Evolutionary conservation across 2,329 filamentous ascomycete species (phyloP).

Genomic region (Colletotrichum navitas): DNA sequence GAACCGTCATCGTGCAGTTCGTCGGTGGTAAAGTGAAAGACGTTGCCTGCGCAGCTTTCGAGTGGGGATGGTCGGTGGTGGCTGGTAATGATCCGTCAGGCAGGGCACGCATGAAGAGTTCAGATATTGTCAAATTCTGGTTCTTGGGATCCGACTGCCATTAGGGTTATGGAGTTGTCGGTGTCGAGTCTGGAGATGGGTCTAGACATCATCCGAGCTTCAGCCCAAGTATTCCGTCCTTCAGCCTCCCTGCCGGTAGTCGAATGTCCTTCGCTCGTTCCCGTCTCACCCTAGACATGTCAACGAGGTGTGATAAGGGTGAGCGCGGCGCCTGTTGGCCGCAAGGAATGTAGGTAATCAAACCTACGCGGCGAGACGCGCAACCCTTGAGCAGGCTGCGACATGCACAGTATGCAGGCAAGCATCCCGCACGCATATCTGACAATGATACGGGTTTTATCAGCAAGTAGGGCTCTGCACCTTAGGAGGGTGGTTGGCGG

Average conservation of each 20-base stretch:
- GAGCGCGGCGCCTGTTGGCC: background rate
- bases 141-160: background rate
- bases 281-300: slow-evolving; percentile 4
- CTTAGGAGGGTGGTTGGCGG: background rate
- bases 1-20: slow-evolving; percentile 33
- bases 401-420: background rate
- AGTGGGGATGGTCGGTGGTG: background rate
- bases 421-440: background rate
- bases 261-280: slow-evolving; percentile 5
- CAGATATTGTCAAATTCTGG: background rate
- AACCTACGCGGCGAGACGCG: slow-evolving; percentile 1
- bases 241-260: slow-evolving; percentile 10
- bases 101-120: background rate
- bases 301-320: background rate
- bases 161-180: background rate
- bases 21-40: slow-evolving; percentile 8
- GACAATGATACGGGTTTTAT: background rate
- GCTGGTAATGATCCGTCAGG: background rate
- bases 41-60: background rate
- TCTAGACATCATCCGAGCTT: slow-evolving; percentile 8
- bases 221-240: background rate
- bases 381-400: slow-evolving; percentile 4
- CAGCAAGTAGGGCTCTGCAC: background rate
- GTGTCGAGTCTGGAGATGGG: slow-evolving; percentile 1
- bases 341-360: slow-evolving; percentile 7